Conservation (phyloP, 345 rosid genomes). For the Reutealis trisperma region DNA sequence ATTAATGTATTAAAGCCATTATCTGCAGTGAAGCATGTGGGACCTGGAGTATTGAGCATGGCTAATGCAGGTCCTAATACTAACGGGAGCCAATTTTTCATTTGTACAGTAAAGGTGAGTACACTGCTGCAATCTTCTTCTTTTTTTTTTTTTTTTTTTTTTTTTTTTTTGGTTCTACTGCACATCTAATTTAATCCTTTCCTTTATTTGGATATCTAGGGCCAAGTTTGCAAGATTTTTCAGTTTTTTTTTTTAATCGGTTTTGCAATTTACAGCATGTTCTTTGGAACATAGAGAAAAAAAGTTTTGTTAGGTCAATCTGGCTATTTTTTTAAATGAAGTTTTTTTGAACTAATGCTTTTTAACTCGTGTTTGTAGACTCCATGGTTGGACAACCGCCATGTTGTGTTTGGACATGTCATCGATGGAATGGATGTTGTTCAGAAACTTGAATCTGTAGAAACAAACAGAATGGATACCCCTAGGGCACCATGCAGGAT, state of each 20-base stretch:
- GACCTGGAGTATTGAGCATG: constrained; percentile 91
- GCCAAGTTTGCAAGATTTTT: not conserved
- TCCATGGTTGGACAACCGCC: constrained; percentile 89
- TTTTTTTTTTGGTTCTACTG: too few relatives aligned
- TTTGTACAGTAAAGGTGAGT: constrained; percentile 79
- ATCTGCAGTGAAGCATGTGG: constrained; percentile 79
- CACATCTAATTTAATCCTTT: constrained; percentile 1
- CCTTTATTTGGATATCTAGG: not conserved
- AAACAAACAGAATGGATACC: constrained; percentile 67
- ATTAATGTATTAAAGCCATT: constrained; percentile 12
- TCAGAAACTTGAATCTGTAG: constrained; percentile 65
- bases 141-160: too few relatives aligned
- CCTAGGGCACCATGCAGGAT: constrained; percentile 78
- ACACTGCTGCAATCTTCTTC: constrained; percentile 8
- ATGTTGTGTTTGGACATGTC: constrained; percentile 90
- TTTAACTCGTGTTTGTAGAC: constrained; percentile 39
- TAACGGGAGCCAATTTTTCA: constrained; percentile 93
- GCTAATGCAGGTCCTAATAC: constrained; percentile 96
- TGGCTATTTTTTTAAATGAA: constrained; percentile 5
- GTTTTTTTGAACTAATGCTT: not conserved
- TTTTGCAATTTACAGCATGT: not conserved
- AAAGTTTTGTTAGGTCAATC: not conserved
- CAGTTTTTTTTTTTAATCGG: not conserved
- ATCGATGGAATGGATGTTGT: constrained; percentile 77
- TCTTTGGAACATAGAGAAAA: constrained; percentile 7